These are phyloP conservation scores for Scheffersomyces parashehatae DNA, from an alignment of 1,139 yeast genomes.

Conservation along the genomic window DNA sequence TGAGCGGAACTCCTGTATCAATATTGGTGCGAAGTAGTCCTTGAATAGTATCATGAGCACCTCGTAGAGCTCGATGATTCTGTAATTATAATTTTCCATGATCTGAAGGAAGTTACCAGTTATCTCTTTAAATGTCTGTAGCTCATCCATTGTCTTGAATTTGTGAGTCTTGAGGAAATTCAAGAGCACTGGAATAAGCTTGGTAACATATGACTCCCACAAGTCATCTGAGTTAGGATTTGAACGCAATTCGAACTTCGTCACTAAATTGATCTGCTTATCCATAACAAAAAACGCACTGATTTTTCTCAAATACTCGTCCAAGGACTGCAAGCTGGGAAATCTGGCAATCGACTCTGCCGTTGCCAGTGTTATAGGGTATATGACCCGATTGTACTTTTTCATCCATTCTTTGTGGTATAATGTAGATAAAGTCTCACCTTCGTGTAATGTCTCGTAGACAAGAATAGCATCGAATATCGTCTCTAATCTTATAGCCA, in stretches of 20 bases:
- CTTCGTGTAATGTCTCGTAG: slow-evolving; percentile 70
- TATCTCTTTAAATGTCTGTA: slow-evolving; percentile 48
- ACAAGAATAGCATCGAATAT: slow-evolving; percentile 83
- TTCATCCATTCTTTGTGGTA: slow-evolving; percentile 74
- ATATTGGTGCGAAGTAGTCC: slow-evolving; percentile 56
- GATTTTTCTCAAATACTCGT: slow-evolving; percentile 60
- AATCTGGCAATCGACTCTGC: slow-evolving; percentile 20
- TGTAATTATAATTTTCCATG: slow-evolving; percentile 70
- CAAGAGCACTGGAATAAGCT: slow-evolving; percentile 56
- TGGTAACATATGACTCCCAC: slow-evolving; percentile 70
- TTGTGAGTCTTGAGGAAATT: slow-evolving; percentile 33
- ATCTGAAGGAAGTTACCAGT: slow-evolving; percentile 76
- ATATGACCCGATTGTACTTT: slow-evolving; percentile 70
- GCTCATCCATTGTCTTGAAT: slow-evolving; percentile 30
- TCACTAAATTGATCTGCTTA: slow-evolving; percentile 58
- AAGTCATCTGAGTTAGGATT: slow-evolving; percentile 67
- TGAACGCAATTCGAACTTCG: slow-evolving; percentile 55
- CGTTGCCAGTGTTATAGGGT: slow-evolving; percentile 53
- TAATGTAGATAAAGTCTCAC: slow-evolving; percentile 57
- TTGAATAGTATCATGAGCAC: slow-evolving; percentile 61
- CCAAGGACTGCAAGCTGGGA: slow-evolving; percentile 36
- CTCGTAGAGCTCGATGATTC: slow-evolving; percentile 61
- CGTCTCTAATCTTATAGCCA: slow-evolving; percentile 62
- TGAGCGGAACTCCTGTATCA: slow-evolving; percentile 56
- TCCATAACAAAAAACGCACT: slow-evolving; percentile 81